Base-by-base conservation (phyloP, 192 early-diverging fungal species). In the Podila horticola region DNA sequence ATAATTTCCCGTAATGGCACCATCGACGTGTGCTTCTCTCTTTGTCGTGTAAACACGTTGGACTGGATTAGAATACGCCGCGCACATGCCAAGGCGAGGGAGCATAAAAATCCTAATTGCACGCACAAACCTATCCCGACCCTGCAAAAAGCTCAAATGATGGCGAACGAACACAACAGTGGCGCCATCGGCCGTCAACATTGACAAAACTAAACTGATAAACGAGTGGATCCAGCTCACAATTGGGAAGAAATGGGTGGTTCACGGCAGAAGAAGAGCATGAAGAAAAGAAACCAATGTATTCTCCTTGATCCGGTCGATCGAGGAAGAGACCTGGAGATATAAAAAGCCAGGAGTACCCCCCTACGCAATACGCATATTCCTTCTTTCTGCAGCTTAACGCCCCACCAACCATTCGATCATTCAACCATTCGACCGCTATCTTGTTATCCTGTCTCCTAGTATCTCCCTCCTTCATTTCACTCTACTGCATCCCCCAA, bases 1-100 rank as follows among this genome's bases (percentile, higher is more conserved):
- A 55, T 22, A 55, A 55, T 55, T 55, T 55, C 52, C 52, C 52
- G 52, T 55, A 55, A 55, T 55, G 52, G 24, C 52, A 55, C n/a
- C 52, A 55, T 55, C 52, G 52, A 26, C 52, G 52, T 55, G 22
- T 45, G 41, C 15, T 45, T 45, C 2, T 45, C 41, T 45, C 10
- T 17, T 45, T 45, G 41, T 45, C 12, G 41, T 17, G 41, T 45
- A 45, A 45, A 45, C 41, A 45, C 41, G 41, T 17, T 45, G 41
- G 41, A 45, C 15, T 17, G 41, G 15, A 36, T 36, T 36, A 13
- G 41, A 45, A 45, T 15, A 45, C 13, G 41, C 4, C 41, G 41
- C 15, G 41, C 41, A 45, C 41, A 45, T 41, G 41, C 41, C 41
- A 41, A 41, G 41, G 41, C 41, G 4, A 45, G 41, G 15, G 15